Evolutionary conservation across 768 basidiomycete genomes (phyloP).

Genomic region (Aureoboletus auriporus): DNA sequence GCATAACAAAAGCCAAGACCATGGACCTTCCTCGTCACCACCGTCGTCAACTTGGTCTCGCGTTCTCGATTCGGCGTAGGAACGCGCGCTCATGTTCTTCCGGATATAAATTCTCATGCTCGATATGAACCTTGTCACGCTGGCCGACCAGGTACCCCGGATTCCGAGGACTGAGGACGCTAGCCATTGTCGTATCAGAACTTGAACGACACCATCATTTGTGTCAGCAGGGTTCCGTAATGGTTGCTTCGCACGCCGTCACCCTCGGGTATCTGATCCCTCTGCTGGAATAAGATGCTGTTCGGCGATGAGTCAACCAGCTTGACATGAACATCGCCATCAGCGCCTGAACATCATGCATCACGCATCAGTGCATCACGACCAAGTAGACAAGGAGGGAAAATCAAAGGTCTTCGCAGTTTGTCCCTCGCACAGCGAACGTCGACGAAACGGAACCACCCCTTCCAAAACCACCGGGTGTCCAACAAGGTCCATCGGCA

Average conservation of each 20-base stretch:
- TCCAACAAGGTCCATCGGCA: slow-evolving; percentile 3
- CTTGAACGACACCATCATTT: slow-evolving; percentile 5
- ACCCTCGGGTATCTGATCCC: slow-evolving; percentile 12
- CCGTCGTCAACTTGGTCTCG: slow-evolving; percentile 4
- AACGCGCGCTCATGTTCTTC: neutral
- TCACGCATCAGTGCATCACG: too few relatives aligned
- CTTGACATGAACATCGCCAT: neutral
- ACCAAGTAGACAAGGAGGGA: slow-evolving; percentile 7
- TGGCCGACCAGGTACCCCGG: slow-evolving; percentile 6
- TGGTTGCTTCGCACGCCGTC: slow-evolving; percentile 27
- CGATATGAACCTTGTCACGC: neutral
- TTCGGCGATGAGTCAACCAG: neutral
- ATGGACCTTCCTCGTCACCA: neutral
- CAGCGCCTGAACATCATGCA: too few relatives aligned
- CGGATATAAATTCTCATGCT: neutral
- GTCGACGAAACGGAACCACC: slow-evolving; percentile 21
- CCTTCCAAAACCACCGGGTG: neutral
- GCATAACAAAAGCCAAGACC: slow-evolving; percentile 1
- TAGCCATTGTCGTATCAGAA: neutral
- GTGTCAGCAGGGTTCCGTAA: slow-evolving; percentile 20
- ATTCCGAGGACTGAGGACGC: slow-evolving; percentile 18
- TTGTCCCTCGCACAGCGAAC: neutral
- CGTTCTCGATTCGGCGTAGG: slow-evolving; percentile 1
- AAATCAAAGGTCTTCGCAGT: neutral
- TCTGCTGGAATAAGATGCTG: neutral